These are phyloP conservation scores for Geum urbanum DNA, from an alignment of 306 rosid genomes.

Conservation along the genomic window DNA sequence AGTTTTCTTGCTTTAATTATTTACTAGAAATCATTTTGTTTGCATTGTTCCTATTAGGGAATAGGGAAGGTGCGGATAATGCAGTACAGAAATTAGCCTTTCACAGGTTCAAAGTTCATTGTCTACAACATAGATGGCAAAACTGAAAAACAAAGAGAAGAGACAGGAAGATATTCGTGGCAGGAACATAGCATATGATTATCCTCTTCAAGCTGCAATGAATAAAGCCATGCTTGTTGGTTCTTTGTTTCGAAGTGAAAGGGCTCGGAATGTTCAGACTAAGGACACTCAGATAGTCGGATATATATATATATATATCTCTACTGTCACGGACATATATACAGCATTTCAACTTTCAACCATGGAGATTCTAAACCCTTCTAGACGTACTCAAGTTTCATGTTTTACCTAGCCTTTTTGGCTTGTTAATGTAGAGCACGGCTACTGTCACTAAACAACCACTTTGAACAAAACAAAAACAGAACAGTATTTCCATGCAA, in stretches of 20 bases:
- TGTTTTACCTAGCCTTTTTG: neutral
- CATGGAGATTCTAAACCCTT: neutral
- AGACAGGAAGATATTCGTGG: neutral
- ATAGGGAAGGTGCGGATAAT: constrained; percentile 2
- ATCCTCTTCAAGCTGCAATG: constrained; percentile 10
- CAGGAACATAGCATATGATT: constrained; percentile 17
- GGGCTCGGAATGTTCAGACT: neutral
- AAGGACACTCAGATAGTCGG: neutral
- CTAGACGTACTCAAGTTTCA: neutral
- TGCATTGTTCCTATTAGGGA: neutral
- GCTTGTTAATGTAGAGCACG: neutral
- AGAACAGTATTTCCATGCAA: neutral
- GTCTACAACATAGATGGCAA: constrained; percentile 2
- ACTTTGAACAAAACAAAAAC: neutral
- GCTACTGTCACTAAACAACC: neutral
- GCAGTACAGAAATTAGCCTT: neutral
- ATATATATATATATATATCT: too few species aligned
- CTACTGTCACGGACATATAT: neutral
- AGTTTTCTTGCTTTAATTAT: constrained; percentile 8
- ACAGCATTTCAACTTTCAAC: neutral
- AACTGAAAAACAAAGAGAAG: constrained; percentile 15
- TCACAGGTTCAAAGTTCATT: neutral
- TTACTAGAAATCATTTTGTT: constrained; percentile 19
- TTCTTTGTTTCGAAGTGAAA: neutral
- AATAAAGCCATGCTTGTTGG: neutral